Evolutionary conservation across 169 alveolate genomes (phyloP), one percentile per base, ranked within the genome.

Genomic region (Plasmodium inui): DNA sequence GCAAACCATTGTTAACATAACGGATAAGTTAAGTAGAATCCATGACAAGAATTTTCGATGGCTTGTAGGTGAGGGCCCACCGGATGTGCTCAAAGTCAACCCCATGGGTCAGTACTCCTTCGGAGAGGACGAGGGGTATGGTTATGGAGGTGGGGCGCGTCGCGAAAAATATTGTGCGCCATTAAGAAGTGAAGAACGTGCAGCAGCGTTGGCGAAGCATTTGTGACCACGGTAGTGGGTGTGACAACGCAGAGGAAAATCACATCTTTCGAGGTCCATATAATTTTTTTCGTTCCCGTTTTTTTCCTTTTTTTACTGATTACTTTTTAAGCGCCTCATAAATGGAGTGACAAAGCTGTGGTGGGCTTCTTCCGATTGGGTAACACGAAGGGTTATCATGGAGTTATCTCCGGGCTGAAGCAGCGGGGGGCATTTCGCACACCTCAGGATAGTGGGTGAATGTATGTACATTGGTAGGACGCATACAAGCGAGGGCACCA

Each of bases 51-150:
- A 37, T 86, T 86, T 86, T 73, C n/a, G 74, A 50, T 86, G 84
- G 39, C 57, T 86, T 12, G 57, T 86, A 17, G 93, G 93, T 17
- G 55, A 74, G 26, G 93, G 93, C 4, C 71, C 86, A 73, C 93
- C 93, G 61, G 39, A 67, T 30, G 78, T 3, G 41, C 26, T 78
- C 46, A n/a, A 70, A 14, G 55, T 86, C n/a, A 37, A 34, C 70
- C 67, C 53, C 22, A 32, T 50, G 22, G 82, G 41, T 6, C 19
- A 50, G 22, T 46, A 46, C 44, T 14, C 17, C 17, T 50, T 53
- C 26, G 50, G 37, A n/a, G 57, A 84, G 53, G 67, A 84, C 17
- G 70, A 14, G 12, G 41, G 44, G 39, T 80, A 19, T 67, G 76
- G 30, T 4, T 22, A 67, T 32, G 44, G 67, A 34, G 8, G 67